Evolutionary conservation across 805 yeast species (phyloP), one percentile per base, ranked within the genome.

Genomic region (Teunomyces barrocoloradensis): DNA sequence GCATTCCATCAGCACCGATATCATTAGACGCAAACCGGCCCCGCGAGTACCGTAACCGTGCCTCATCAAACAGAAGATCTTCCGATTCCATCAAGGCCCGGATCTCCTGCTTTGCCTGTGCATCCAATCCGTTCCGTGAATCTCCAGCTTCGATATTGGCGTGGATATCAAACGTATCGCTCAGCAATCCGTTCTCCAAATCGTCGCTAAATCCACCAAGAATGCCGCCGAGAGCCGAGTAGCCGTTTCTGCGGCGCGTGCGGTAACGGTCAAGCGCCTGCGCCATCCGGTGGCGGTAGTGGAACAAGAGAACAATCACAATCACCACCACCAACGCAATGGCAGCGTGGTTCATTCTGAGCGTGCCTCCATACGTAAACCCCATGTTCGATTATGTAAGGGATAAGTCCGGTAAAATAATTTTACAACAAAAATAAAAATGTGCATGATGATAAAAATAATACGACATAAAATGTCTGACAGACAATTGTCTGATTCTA

Each of bases 41-140:
- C 44, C 68, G 71, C 4, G 80, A 75, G 57, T 77, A 83, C 45
- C 72, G 57, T 3, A 78, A 61, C 50, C 96, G 70, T 0, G 96
- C 95, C 36, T 80, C 80, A 60, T 87, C 95, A 59, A 87, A 87
- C 1, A 78, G 57, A 25, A 85, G 51, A 30, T 69, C 60, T 43
- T 76, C 65, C 5, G 61, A 57, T 5, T 70, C 59, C 94, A 87
- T 87, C 6, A 85, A 68, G 25, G 62, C 51, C 48, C 71, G 68
- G 2, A 87, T 79, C 45, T 68, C 75, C 13, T 56, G 55, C 61
- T 82, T 84, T 1, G 87, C 79, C 5, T 48, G 58, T 34, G 72
- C 80, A 59, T 80, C 82, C 30, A 87, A 68, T 0, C 94, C 94
- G n/a, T 65, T 56, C 46, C 95, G 75, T 1, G 68, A 35, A 56